Percentiles rank a stretch among this genome's conserved stretches.
phyloP scores from a whole-genome alignment of 192 early-diverging fungal species.

The Phlyctochytrium bullatum region DNA sequence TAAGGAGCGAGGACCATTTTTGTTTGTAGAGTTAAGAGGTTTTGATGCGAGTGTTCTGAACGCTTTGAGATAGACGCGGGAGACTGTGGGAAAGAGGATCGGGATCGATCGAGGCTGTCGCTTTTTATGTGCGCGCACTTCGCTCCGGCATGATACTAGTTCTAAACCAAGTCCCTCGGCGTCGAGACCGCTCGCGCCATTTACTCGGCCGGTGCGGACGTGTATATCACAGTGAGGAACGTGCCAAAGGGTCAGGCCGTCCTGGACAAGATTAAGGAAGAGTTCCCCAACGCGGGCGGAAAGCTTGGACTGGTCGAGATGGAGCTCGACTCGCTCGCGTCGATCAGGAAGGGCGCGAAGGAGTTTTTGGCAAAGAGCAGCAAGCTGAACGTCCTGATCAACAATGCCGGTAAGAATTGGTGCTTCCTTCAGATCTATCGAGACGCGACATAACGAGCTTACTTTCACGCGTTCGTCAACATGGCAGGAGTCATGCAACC shows the following conservation, averaged over 20 bases:
- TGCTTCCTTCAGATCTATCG: no score
- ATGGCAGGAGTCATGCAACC: conserved; percentile 42
- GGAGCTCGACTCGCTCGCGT: conserved; percentile 23
- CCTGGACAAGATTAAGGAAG: conserved; percentile 8
- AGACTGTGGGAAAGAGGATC: no score
- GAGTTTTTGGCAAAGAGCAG: neutral
- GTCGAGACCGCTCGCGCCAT: conserved; percentile 24
- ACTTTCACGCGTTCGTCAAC: neutral
- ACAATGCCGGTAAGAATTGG: conserved; percentile 24
- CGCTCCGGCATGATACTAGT: no score
- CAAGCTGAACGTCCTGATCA: conserved; percentile 25
- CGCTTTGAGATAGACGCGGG: no score
- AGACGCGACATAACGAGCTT: neutral
- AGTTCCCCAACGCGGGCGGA: conserved; percentile 13
- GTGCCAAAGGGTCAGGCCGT: conserved; percentile 23
- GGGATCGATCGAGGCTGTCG: no score
- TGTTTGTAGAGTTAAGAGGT: no score
- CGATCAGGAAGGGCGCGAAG: conserved; percentile 21
- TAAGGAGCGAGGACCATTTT: no score
- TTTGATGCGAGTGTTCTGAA: no score
- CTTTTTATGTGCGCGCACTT: no score
- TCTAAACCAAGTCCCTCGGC: no score
- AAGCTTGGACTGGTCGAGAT: conserved; percentile 13
- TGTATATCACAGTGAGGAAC: conserved; percentile 10
- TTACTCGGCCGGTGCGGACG: conserved; percentile 13